Percentiles rank a stretch among this genome's conserved stretches.
phyloP scores from a whole-genome alignment of 129 eudicot genomes.

The Helichrysum umbraculigerum region DNA sequence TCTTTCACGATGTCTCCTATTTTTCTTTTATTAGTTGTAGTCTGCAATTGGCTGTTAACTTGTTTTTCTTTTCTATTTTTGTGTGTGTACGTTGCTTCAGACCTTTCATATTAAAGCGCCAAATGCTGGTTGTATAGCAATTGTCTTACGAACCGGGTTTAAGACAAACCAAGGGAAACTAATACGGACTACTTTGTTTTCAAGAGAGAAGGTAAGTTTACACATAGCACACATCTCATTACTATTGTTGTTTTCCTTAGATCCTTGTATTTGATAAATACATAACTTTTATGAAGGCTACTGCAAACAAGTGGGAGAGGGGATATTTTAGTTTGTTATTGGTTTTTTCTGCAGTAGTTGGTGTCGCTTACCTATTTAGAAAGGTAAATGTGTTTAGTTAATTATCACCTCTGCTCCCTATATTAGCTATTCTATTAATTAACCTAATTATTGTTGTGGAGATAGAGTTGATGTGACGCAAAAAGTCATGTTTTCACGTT shows the following conservation, averaged over 20 bases:
- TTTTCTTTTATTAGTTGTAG: background rate
- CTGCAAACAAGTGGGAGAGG: constrained; percentile 97
- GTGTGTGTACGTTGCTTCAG: constrained; percentile 38
- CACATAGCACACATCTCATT: too few species aligned
- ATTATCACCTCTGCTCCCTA: constrained; percentile 6
- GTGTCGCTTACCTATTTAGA: constrained; percentile 88
- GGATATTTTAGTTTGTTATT: constrained; percentile 83
- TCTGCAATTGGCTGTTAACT: constrained; percentile 3
- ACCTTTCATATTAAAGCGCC: constrained; percentile 76
- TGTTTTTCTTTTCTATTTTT: too few species aligned
- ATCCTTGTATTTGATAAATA: background rate
- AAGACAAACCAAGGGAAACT: constrained; percentile 97
- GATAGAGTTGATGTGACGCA: too few species aligned
- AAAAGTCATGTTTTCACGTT: too few species aligned
- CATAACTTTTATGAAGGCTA: constrained; percentile 48
- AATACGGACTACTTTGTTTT: constrained; percentile 93
- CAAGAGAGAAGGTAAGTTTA: constrained; percentile 82
- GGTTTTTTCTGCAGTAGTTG: constrained; percentile 84
- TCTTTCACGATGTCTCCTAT: constrained; percentile 20
- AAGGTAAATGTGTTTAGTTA: constrained; percentile 54
- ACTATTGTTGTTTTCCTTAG: constrained; percentile 2
- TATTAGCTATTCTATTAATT: too few species aligned
- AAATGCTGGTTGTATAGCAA: constrained; percentile 93
- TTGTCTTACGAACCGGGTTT: constrained; percentile 90
- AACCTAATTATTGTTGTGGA: background rate